Evolutionary conservation across 2,329 filamentous ascomycete genomes (phyloP).

Genomic region (Calonectria pseudoturangicola): DNA sequence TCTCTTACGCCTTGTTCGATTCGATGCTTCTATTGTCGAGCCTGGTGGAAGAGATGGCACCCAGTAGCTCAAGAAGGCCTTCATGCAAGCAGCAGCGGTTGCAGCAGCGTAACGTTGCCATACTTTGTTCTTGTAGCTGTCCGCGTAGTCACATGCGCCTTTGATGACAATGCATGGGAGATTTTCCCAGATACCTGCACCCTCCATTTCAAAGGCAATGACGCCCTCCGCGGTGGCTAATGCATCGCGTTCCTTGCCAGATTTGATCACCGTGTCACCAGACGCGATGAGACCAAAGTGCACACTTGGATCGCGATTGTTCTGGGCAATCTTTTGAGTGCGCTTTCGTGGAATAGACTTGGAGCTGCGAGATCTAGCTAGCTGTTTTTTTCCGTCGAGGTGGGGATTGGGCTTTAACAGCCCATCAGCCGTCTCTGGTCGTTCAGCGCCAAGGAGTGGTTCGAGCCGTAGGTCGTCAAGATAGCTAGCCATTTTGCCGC

Average conservation of each 20-base stretch:
- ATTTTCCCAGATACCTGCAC: conserved; percentile 58
- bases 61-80: conserved; percentile 30
- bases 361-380: too few relatives aligned
- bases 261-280: conserved; percentile 62
- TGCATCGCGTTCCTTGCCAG: conserved; percentile 58
- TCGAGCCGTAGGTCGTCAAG: not conserved
- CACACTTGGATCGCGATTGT: conserved; percentile 18
- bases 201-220: conserved; percentile 61
- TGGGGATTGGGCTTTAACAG: too few relatives aligned
- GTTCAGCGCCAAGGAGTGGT: too few relatives aligned
- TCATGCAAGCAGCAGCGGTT: conserved; percentile 40
- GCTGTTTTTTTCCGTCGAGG: too few relatives aligned
- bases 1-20: too few relatives aligned
- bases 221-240: conserved; percentile 53
- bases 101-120: conserved; percentile 46
- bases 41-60: not conserved
- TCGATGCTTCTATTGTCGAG: too few relatives aligned
- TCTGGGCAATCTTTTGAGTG: not conserved
- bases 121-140: conserved; percentile 58
- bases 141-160: conserved; percentile 62
- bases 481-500: not conserved
- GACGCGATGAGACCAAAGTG: conserved; percentile 61
- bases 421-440: too few relatives aligned
- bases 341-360: too few relatives aligned
- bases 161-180: conserved; percentile 60